Evolutionary conservation across 768 basidiomycete species (phyloP).

Genomic region (Sporobolomyces roseus): DNA sequence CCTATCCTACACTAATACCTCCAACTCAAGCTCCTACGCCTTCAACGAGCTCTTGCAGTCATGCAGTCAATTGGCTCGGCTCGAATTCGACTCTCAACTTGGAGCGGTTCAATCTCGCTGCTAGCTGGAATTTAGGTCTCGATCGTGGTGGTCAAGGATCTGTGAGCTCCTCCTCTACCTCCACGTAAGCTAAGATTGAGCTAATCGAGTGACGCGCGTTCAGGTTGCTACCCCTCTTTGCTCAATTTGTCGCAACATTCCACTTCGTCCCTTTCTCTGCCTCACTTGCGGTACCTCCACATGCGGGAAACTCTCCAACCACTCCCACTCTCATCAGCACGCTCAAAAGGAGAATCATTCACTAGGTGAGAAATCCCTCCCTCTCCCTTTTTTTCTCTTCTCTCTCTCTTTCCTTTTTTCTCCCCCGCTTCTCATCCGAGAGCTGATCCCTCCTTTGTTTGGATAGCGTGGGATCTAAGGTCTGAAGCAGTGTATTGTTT

Average conservation of each 20-base stretch:
- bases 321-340: background rate
- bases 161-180: conserved; percentile 55
- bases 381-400: too few relatives aligned
- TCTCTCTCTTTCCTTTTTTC: background rate
- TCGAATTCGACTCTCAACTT: too few relatives aligned
- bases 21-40: background rate
- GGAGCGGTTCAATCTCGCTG: conserved; percentile 1
- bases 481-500: background rate
- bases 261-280: conserved; percentile 23
- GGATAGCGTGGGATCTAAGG: conserved; percentile 27
- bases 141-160: too few relatives aligned
- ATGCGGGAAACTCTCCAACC: background rate
- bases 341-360: background rate
- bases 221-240: conserved; percentile 5
- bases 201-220: too few relatives aligned
- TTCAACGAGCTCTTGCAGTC: too few relatives aligned
- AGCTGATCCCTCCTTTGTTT: background rate
- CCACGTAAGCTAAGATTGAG: too few relatives aligned
- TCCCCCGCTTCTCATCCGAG: background rate
- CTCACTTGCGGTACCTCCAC: conserved; percentile 1
- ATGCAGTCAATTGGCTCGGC: too few relatives aligned
- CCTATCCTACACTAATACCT: too few relatives aligned
- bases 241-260: too few relatives aligned
- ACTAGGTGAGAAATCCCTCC: conserved; percentile 21
- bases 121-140: too few relatives aligned